Evolutionary conservation across 495 filamentous ascomycete species (phyloP).

Genomic region (Penicillium riverlandense): DNA sequence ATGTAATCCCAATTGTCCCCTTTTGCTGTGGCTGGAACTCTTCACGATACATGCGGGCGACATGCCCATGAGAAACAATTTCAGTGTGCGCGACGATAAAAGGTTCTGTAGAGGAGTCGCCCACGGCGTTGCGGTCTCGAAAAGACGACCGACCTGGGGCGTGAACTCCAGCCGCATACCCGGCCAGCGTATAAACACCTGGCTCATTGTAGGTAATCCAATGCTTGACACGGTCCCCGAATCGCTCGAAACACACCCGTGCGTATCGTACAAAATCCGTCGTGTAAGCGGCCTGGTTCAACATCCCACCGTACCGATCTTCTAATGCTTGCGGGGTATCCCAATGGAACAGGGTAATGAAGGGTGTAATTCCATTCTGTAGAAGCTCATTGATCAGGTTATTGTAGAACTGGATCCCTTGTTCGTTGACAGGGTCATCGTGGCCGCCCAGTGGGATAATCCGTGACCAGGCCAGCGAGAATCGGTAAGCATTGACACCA

Average conservation of each 20-base stretch:
- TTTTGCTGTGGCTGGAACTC: slow-evolving; percentile 35
- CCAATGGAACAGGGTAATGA: slow-evolving; percentile 46
- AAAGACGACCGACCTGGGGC: slow-evolving; percentile 39
- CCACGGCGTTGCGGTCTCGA: slow-evolving; percentile 34
- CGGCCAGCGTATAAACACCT: slow-evolving; percentile 34
- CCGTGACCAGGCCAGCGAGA: slow-evolving; percentile 65
- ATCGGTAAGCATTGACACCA: slow-evolving; percentile 60
- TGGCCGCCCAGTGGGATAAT: slow-evolving; percentile 49
- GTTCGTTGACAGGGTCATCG: slow-evolving; percentile 30
- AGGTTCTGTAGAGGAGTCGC: slow-evolving; percentile 41
- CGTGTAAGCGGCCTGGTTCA: slow-evolving; percentile 34
- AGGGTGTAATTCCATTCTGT: slow-evolving; percentile 35
- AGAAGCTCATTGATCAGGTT: slow-evolving; percentile 39
- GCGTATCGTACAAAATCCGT: slow-evolving; percentile 43
- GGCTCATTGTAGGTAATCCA: slow-evolving; percentile 50
- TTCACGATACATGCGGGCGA: slow-evolving; percentile 30
- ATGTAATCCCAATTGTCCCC: slow-evolving; percentile 39
- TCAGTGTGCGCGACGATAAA: slow-evolving; percentile 38
- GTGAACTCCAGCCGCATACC: slow-evolving; percentile 42
- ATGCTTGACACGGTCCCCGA: slow-evolving; percentile 39
- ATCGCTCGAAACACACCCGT: slow-evolving; percentile 33
- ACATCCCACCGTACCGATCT: slow-evolving; percentile 39
- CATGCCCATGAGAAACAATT: slow-evolving; percentile 36
- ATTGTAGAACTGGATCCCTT: slow-evolving; percentile 38
- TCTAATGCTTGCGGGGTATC: slow-evolving; percentile 39